Evolutionary conservation across 768 basidiomycete species (phyloP).

Genomic region (Hemileccinum rubropunctum): DNA sequence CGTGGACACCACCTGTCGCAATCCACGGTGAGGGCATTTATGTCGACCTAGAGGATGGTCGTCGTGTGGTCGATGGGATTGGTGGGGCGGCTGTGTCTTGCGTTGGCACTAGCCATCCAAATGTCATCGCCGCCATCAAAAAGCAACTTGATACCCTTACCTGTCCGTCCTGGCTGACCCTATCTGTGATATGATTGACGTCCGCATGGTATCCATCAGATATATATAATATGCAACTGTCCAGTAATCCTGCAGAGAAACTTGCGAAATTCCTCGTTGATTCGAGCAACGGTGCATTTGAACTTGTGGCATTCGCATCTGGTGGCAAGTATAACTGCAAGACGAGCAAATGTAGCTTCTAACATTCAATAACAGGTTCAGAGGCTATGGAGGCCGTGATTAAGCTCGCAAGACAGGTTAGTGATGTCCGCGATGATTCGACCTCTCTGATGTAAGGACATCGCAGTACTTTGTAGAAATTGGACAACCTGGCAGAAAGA

Average conservation of each 20-base stretch:
- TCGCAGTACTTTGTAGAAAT: slow-evolving; percentile 67
- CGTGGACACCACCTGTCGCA: slow-evolving; percentile 73
- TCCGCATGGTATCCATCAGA: slow-evolving; percentile 40
- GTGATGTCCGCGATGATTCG: slow-evolving; percentile 2
- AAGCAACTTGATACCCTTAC: slow-evolving; percentile 76
- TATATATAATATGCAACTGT: slow-evolving; percentile 84
- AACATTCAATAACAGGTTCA: slow-evolving; percentile 49
- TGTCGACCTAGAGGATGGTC: slow-evolving; percentile 67
- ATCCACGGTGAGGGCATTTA: slow-evolving; percentile 66
- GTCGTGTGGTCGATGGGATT: slow-evolving; percentile 69
- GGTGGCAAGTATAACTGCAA: slow-evolving; percentile 50
- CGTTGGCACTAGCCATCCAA: slow-evolving; percentile 71
- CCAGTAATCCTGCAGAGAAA: slow-evolving; percentile 77
- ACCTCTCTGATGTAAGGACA: slow-evolving; percentile 8
- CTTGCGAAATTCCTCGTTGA: slow-evolving; percentile 66
- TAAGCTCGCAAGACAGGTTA: slow-evolving; percentile 76
- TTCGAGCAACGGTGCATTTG: slow-evolving; percentile 72
- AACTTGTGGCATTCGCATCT: slow-evolving; percentile 65
- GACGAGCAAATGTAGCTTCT: neutral
- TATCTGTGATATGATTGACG: neutral
- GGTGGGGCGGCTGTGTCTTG: slow-evolving; percentile 86
- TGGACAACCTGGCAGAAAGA: slow-evolving; percentile 64
- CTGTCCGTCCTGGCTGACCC: slow-evolving; percentile 49
- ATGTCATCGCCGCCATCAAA: slow-evolving; percentile 70
- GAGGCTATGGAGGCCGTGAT: slow-evolving; percentile 89